phyloP scores from a whole-genome alignment of 106 monocot species.

The Platanthera zijinensis region DNA sequence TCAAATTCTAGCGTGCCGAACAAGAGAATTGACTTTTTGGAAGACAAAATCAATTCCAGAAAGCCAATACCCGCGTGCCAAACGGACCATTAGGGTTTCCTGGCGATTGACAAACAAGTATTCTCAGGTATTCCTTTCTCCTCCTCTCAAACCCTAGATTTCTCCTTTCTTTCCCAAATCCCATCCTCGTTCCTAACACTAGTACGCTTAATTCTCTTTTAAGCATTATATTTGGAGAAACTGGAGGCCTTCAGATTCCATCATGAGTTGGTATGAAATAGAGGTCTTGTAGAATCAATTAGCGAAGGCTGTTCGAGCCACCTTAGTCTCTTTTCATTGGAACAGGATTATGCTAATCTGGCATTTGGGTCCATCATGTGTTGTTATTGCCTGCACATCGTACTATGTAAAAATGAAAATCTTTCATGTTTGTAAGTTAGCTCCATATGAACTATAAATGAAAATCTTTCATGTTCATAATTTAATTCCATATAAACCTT shows the following conservation, averaged over 20 bases:
- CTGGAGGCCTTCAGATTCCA: background rate
- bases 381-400: background rate
- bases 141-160: no score
- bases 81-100: no score
- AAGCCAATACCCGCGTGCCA: no score
- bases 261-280: background rate
- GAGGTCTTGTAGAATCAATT: background rate
- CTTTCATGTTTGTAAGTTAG: background rate
- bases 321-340: background rate
- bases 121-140: no score
- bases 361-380: background rate
- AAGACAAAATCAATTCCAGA: no score
- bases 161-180: no score
- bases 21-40: no score
- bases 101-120: no score
- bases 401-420: background rate
- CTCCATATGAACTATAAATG: background rate
- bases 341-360: background rate
- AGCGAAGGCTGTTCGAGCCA: background rate
- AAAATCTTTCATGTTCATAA: background rate
- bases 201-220: background rate
- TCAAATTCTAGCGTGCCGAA: no score
- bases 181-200: background rate
- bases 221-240: background rate
- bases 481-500: background rate